These are phyloP conservation scores for Xerocomellus dryophilus DNA, from an alignment of 768 basidiomycete genomes.

Conservation along the genomic window DNA sequence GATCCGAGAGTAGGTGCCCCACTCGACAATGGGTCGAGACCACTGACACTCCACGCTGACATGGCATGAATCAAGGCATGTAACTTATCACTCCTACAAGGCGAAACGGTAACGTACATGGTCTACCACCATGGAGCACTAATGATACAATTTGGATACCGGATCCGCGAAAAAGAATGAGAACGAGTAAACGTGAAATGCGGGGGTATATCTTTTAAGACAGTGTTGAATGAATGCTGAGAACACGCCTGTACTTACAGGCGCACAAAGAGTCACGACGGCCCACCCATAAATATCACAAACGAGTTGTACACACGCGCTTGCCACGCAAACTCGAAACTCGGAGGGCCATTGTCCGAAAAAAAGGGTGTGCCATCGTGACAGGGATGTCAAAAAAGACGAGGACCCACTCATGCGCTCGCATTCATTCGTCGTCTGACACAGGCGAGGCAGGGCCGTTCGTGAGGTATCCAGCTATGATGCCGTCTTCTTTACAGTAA, in stretches of 20 bases:
- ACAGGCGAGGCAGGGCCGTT: slow-evolving; percentile 29
- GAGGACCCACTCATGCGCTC: neutral
- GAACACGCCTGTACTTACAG: slow-evolving; percentile 6
- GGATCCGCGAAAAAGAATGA: slow-evolving; percentile 12
- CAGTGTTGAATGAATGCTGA: slow-evolving; percentile 15
- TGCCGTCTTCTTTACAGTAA: slow-evolving; percentile 33
- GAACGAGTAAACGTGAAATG: slow-evolving; percentile 8
- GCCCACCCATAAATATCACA: slow-evolving; percentile 21
- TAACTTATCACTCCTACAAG: slow-evolving; percentile 8
- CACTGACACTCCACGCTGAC: neutral
- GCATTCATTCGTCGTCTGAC: slow-evolving; percentile 28
- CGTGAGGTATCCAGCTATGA: slow-evolving; percentile 35
- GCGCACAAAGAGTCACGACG: slow-evolving; percentile 7
- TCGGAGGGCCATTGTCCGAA: slow-evolving; percentile 3
- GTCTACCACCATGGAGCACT: slow-evolving; percentile 14
- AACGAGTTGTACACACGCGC: slow-evolving; percentile 3
- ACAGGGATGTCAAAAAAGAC: neutral
- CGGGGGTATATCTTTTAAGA: slow-evolving; percentile 19
- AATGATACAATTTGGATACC: slow-evolving; percentile 25
- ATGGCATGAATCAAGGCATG: slow-evolving; percentile 1
- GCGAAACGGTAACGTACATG: slow-evolving; percentile 12
- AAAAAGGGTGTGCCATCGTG: slow-evolving; percentile 3
- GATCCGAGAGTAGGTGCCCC: slow-evolving; percentile 11
- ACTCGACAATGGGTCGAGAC: slow-evolving; percentile 14
- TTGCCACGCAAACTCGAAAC: neutral